Evolutionary conservation across 805 yeast genomes (phyloP).

Genomic region (Teunomyces cretensis): DNA sequence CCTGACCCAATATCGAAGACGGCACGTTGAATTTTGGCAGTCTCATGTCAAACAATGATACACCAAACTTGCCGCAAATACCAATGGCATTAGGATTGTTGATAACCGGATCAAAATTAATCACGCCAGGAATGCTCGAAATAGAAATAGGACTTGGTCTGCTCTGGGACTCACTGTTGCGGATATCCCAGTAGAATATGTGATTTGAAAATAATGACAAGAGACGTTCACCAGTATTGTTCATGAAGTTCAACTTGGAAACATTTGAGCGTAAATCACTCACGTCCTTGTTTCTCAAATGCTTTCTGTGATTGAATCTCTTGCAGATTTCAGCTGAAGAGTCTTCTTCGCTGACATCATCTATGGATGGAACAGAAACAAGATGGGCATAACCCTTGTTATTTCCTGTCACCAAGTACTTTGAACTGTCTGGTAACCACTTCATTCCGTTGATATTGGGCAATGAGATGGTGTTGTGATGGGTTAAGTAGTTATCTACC

Average conservation of each 20-base stretch:
- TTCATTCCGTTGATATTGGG: slow-evolving; percentile 54
- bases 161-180: slow-evolving; percentile 45
- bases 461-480: slow-evolving; percentile 56
- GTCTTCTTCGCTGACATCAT: slow-evolving; percentile 24
- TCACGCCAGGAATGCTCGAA: slow-evolving; percentile 50
- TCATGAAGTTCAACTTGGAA: slow-evolving; percentile 25
- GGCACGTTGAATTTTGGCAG: slow-evolving; percentile 42
- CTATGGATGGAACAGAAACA: slow-evolving; percentile 61
- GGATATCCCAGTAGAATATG: slow-evolving; percentile 74
- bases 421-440: slow-evolving; percentile 48
- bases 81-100: slow-evolving; percentile 36
- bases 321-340: slow-evolving; percentile 71
- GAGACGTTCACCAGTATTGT: slow-evolving; percentile 42
- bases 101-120: slow-evolving; percentile 50
- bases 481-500: slow-evolving; percentile 45
- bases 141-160: slow-evolving; percentile 53
- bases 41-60: slow-evolving; percentile 72
- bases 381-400: slow-evolving; percentile 72
- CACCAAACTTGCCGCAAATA: slow-evolving; percentile 69
- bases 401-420: slow-evolving; percentile 68
- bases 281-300: slow-evolving; percentile 38
- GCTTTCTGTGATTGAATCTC: slow-evolving; percentile 76
- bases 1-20: slow-evolving; percentile 10
- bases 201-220: slow-evolving; percentile 66
- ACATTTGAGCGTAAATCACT: slow-evolving; percentile 19